These are phyloP conservation scores for Lindgomyces ingoldianus DNA, from an alignment of 495 filamentous ascomycete species.

Conservation along the genomic window DNA sequence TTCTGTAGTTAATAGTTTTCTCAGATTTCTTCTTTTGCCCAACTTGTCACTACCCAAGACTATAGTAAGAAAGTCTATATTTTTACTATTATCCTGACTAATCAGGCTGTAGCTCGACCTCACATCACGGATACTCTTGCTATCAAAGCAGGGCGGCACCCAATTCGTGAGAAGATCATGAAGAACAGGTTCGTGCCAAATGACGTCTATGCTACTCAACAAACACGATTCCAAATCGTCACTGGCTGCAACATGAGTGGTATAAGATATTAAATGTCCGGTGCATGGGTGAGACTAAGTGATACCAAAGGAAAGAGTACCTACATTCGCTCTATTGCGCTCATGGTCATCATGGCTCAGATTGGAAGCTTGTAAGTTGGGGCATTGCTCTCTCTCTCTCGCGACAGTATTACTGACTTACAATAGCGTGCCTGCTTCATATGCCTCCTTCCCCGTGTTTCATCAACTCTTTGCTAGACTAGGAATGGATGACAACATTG, in stretches of 20 bases:
- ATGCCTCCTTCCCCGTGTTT: constrained; percentile 77
- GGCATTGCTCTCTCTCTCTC: neutral
- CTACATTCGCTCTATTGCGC: constrained; percentile 82
- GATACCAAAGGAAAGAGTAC: constrained; percentile 66
- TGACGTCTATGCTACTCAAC: constrained; percentile 77
- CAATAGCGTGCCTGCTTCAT: constrained; percentile 69
- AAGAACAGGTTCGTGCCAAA: constrained; percentile 75
- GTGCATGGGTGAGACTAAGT: neutral
- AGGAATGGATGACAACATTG: constrained; percentile 83
- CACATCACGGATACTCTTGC: constrained; percentile 72
- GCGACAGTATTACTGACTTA: neutral
- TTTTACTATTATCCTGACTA: neutral
- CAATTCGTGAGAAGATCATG: constrained; percentile 75
- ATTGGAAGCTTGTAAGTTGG: constrained; percentile 69
- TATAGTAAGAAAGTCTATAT: constrained; percentile 51
- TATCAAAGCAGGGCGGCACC: constrained; percentile 80
- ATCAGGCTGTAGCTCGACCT: constrained; percentile 58
- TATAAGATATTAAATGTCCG: neutral
- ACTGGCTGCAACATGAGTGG: constrained; percentile 99
- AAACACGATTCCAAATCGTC: constrained; percentile 84
- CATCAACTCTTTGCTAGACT: constrained; percentile 85
- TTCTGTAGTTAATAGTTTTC: neutral
- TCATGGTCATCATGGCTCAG: constrained; percentile 90
- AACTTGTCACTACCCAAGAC: constrained; percentile 72
- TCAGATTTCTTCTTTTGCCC: constrained; percentile 66